Conservation (phyloP, 352 stramenopile species). For the Phytopythium helicoides region DNA sequence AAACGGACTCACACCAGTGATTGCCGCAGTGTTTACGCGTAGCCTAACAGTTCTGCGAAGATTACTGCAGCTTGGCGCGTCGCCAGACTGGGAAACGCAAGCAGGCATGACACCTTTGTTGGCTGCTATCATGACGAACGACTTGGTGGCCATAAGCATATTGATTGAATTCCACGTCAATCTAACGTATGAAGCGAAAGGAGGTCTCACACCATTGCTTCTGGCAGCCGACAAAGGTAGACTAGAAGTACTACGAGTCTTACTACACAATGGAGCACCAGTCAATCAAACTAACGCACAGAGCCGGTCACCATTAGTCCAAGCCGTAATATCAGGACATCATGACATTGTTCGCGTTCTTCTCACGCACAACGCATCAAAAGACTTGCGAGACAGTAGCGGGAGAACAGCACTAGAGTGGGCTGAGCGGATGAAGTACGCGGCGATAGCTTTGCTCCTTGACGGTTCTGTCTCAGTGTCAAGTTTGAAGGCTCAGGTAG, state of each 20-base stretch:
- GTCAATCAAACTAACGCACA: constrained; percentile 26
- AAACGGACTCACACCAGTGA: constrained; percentile 50
- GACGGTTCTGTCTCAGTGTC: constrained; percentile 16
- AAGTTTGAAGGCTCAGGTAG: constrained; percentile 28
- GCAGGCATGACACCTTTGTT: constrained; percentile 53
- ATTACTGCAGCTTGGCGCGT: constrained; percentile 50
- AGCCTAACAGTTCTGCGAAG: constrained; percentile 33
- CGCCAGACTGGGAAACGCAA: constrained; percentile 35
- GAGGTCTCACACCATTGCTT: constrained; percentile 30
- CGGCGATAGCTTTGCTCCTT: constrained; percentile 28
- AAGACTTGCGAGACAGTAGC: constrained; percentile 17
- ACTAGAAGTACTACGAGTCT: constrained; percentile 22
- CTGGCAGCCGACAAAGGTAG: constrained; percentile 55
- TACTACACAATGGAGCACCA: constrained; percentile 37
- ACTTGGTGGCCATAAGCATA: constrained; percentile 45
- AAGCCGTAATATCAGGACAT: constrained; percentile 44
- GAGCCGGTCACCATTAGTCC: constrained; percentile 40
- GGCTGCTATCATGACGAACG: constrained; percentile 36
- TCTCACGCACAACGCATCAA: constrained; percentile 37
- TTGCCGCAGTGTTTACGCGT: constrained; percentile 40
- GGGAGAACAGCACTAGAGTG: constrained; percentile 32
- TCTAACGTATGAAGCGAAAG: constrained; percentile 32
- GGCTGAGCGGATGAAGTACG: constrained; percentile 23
- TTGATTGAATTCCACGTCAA: constrained; percentile 44
- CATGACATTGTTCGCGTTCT: constrained; percentile 32